phyloP scores from a whole-genome alignment of 345 rosid genomes.

The Gossypium bickii region DNA sequence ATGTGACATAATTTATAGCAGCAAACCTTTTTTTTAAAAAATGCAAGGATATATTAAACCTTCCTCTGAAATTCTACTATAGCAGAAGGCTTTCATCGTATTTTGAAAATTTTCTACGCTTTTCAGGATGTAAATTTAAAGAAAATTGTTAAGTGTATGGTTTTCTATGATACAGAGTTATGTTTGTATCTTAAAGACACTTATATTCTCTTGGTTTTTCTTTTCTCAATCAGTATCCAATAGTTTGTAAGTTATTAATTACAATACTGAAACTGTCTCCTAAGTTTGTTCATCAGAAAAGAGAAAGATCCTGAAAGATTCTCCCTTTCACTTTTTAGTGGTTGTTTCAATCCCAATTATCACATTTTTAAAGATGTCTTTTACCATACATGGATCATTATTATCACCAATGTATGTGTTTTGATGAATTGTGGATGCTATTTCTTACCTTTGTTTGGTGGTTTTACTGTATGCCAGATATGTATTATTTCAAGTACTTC shows the following conservation, averaged over 20 bases:
- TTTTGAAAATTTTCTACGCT: not conserved
- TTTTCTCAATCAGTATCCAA: not conserved
- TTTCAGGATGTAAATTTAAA: not conserved
- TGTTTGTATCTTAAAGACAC: not conserved
- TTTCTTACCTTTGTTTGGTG: slow-evolving; percentile 4
- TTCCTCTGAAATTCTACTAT: not conserved
- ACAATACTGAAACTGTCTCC: not conserved
- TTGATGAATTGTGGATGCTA: not conserved
- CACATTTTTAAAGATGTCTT: not conserved
- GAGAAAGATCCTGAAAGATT: not conserved
- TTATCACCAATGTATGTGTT: not conserved
- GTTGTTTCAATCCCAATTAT: not conserved
- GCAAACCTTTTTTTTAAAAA: not conserved
- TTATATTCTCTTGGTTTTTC: not conserved
- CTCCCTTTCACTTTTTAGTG: not conserved
- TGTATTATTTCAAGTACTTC: slow-evolving; percentile 86
- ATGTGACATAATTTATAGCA: not conserved
- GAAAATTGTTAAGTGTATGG: not conserved
- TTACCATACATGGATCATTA: not conserved
- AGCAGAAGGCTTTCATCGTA: not conserved
- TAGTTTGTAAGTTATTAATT: not conserved
- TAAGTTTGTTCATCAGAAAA: not conserved
- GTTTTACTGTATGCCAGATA: slow-evolving; percentile 40
- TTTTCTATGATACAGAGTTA: not conserved
- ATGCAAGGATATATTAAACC: not conserved